Conservation (phyloP, 2,329 filamentous ascomycete species). For the Alternaria sp. region DNA sequence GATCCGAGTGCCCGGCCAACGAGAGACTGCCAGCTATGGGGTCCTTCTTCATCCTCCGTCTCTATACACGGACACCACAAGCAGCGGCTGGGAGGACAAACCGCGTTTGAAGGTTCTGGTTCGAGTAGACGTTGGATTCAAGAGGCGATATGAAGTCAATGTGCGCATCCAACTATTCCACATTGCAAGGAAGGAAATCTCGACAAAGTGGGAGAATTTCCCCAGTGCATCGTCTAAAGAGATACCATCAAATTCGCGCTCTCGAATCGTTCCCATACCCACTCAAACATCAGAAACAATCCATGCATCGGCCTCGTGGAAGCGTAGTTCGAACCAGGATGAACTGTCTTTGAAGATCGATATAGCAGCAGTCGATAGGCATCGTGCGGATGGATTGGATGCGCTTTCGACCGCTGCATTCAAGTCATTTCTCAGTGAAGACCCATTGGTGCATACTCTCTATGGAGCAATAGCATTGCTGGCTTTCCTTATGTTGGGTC, state of each 20-base stretch:
- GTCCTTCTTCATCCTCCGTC: neutral
- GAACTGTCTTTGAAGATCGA: neutral
- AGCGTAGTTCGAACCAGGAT: neutral
- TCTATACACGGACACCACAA: neutral
- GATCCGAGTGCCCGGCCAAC: neutral
- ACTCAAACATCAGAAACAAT: neutral
- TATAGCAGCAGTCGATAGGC: neutral
- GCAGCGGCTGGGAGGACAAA: neutral
- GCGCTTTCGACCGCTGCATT: neutral
- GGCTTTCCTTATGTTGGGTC: too few species aligned
- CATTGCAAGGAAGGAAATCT: too few species aligned
- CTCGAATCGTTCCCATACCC: neutral
- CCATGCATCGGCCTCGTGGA: neutral
- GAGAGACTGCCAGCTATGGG: neutral
- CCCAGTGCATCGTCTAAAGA: neutral
- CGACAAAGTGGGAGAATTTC: accelerated
- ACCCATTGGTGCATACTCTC: neutral
- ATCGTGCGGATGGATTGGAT: neutral
- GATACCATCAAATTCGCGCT: too few species aligned
- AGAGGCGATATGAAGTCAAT: neutral
- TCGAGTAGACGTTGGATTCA: neutral
- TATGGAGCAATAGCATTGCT: neutral
- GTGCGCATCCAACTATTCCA: neutral
- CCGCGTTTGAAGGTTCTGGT: neutral
- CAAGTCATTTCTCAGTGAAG: neutral